Percentiles rank a stretch among this genome's conserved stretches.
Conservation (phyloP, 257 asterid species). For the Solanum paucissectum region DNA sequence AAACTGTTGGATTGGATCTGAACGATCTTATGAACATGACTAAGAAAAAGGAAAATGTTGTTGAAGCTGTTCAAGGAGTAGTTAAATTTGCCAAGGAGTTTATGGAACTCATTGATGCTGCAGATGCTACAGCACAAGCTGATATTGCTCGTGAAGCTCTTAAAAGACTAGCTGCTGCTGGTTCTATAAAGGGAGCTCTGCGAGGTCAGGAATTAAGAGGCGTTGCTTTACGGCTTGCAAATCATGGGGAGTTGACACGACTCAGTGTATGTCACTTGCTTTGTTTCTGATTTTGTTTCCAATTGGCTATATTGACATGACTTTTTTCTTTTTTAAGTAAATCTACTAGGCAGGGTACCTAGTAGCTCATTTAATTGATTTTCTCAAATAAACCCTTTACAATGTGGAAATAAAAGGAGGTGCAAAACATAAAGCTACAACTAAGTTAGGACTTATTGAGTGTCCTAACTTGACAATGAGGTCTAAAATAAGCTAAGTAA, state of each 20-base stretch:
- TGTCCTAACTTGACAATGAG: background rate
- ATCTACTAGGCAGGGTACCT: background rate
- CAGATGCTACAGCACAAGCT: constrained; percentile 97
- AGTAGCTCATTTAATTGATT: background rate
- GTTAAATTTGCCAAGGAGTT: constrained; percentile 93
- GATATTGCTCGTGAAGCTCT: constrained; percentile 98
- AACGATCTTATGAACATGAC: constrained; percentile 86
- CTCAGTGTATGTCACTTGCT: constrained; percentile 57
- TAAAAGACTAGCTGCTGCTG: constrained; percentile 96
- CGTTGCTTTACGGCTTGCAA: constrained; percentile 83
- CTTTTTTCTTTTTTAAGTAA: background rate
- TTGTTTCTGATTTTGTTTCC: background rate
- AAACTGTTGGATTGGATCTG: constrained; percentile 82
- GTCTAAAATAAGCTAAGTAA: background rate
- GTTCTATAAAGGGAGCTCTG: constrained; percentile 93
- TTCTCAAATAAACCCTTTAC: background rate
- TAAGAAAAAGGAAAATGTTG: constrained; percentile 72
- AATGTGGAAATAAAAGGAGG: background rate
- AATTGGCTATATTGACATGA: background rate
- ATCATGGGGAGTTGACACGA: constrained; percentile 96
- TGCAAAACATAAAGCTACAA: background rate
- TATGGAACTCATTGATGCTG: constrained; percentile 89
- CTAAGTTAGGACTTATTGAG: background rate
- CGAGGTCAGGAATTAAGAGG: constrained; percentile 90
- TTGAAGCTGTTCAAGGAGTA: constrained; percentile 96